These are phyloP conservation scores for Morella rubra DNA, from an alignment of 306 rosid species.

Conservation along the genomic window DNA sequence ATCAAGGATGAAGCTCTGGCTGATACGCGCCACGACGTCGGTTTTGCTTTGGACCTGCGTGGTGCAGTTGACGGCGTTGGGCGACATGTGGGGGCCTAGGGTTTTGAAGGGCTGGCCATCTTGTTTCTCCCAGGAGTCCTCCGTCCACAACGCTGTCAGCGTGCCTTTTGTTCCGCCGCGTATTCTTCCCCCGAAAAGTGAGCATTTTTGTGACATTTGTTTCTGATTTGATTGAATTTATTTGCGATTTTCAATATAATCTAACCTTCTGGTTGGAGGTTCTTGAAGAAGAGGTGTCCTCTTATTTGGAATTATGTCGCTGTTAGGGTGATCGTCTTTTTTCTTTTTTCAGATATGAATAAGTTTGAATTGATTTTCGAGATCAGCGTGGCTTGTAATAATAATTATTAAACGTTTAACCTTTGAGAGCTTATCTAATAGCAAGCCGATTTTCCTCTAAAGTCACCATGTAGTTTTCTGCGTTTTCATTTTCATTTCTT, in stretches of 20 bases:
- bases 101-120: conserved; percentile 99
- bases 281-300: too few species aligned
- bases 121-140: conserved; percentile 71
- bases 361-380: neutral
- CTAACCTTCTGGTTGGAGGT: too few species aligned
- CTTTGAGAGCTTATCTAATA: neutral
- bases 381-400: neutral
- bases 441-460: too few species aligned
- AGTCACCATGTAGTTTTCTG: neutral
- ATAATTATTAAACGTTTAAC: neutral
- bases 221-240: neutral
- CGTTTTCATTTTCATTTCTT: neutral
- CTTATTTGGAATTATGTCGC: neutral
- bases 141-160: conserved; percentile 29
- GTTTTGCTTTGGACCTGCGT: conserved; percentile 87
- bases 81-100: conserved; percentile 95
- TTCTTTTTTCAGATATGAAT: neutral
- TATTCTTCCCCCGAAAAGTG: conserved; percentile 93
- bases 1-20: conserved; percentile 87
- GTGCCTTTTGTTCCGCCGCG: conserved; percentile 44
- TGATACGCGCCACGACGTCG: conserved; percentile 87
- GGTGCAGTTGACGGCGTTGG: conserved; percentile 84
- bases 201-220: conserved; percentile 22
- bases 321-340: neutral
- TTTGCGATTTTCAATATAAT: neutral